Base-by-base conservation (phyloP, 2,329 filamentous ascomycete species). In the Fusarium buxicola region DNA sequence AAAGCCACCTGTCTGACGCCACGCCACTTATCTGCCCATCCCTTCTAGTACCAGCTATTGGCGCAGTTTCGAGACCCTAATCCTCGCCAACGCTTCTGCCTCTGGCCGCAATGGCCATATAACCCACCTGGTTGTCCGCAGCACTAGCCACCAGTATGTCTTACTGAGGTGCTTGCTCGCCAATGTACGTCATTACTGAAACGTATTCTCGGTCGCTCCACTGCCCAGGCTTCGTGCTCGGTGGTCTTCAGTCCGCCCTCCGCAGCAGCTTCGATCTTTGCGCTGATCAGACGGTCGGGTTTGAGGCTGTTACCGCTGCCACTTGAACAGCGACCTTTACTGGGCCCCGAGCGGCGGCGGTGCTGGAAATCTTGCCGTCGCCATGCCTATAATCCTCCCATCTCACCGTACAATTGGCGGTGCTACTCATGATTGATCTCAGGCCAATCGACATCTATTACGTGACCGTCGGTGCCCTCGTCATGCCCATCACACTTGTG, bases 321-420 rank as follows among this genome's bases (percentile, higher is more conserved):
- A 69, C 71, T 13, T 85, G 86, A 84, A 89, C 61, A 55, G 76
- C 0, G 86, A 89, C 47, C 76, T 90, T 2, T 89, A 86, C 75
- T 90, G 86, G 87, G 88, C 87, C 2, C 73, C 89, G 1, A 78
- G 78, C 36, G 86, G 86, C 4, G 86, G 87, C 0, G 86, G 87
- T 2, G 83, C 81, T 9, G 84, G 85, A 13, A 88, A 80, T 27
- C 89, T 83, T 63, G 86, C 78, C 3, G 77, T 88, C 2, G 84
- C 89, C 2, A 72, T 80, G 13, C 84, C 82, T 2, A 77, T 88
- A 71, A 88, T 83, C 0, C 75, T 82, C 35, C 84, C 83, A 51
- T 78, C 81, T 2, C 78, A 86, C 69, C 74, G 7, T 13, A 74
- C 72, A 24, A 70, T 74, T 13, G 70, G 69, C 15, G 75, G 75